Evolutionary conservation across 1,139 yeast genomes (phyloP).

Genomic region (Saccharomycopsis phalli): DNA sequence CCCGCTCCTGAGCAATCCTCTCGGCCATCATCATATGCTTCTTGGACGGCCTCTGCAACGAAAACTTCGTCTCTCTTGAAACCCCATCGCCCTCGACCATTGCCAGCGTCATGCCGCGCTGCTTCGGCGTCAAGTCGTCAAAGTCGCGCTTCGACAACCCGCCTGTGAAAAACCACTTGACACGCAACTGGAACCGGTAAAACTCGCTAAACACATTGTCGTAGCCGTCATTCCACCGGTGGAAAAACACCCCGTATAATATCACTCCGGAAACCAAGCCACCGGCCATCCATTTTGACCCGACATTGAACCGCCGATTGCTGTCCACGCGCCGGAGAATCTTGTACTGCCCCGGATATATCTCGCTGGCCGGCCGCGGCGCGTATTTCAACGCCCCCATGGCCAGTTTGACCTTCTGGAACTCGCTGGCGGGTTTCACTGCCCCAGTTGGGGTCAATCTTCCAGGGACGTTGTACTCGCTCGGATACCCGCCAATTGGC

Average conservation of each 20-base stretch:
- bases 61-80: slow-evolving; percentile 36
- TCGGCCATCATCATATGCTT: slow-evolving; percentile 73
- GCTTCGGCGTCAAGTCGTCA: slow-evolving; percentile 48
- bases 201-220: slow-evolving; percentile 68
- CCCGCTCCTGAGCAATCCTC: slow-evolving; percentile 58
- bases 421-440: slow-evolving; percentile 58
- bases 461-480: slow-evolving; percentile 59
- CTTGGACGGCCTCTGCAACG: slow-evolving; percentile 60
- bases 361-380: slow-evolving; percentile 66
- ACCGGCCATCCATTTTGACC: slow-evolving; percentile 43
- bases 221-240: slow-evolving; percentile 79
- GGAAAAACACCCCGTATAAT: slow-evolving; percentile 58
- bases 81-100: slow-evolving; percentile 15
- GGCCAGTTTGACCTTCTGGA: slow-evolving; percentile 60
- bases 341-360: slow-evolving; percentile 75
- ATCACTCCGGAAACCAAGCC: slow-evolving; percentile 39
- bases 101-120: slow-evolving; percentile 26
- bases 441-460: slow-evolving; percentile 46
- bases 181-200: slow-evolving; percentile 49
- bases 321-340: slow-evolving; percentile 56
- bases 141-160: slow-evolving; percentile 47
- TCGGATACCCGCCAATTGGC: slow-evolving; percentile 80
- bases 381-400: slow-evolving; percentile 68
- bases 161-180: slow-evolving; percentile 46
- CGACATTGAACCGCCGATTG: slow-evolving; percentile 46